Evolutionary conservation across 2,329 filamentous ascomycete genomes (phyloP), one percentile per base, ranked within the genome.

Genomic region (Fusarium globosum): DNA sequence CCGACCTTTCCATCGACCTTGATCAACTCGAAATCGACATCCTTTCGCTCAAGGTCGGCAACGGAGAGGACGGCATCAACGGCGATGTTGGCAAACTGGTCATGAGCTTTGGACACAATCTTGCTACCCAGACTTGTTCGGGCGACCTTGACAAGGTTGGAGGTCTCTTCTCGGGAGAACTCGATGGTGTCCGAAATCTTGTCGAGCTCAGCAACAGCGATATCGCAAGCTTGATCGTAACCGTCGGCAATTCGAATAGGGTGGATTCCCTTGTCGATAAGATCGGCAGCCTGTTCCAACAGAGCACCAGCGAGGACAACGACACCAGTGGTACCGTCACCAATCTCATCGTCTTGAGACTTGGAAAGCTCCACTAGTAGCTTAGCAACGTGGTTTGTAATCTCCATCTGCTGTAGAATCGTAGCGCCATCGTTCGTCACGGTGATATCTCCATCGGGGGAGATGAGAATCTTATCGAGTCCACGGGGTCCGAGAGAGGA

Each of bases 261-360:
- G 85, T 99, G 96, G 79, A 99, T 99, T 81, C 96, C 97, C 90
- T 99, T 99, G 89, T 99, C 97, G 83, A 99, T 98, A 78, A 99
- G 90, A 82, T 98, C 96, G 72, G 96, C 94, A 23, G 96, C 96
- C 86, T 98, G 96, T 85, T 99, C 97, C 70, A 99, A 88, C 74
- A 99, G 90, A 71, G 96, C 95, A 74, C 96, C 96, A 20, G 96
- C 96, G 76, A 99, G 87, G 55, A 99, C 97, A 58, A 99, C 96
- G 20, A 99, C 96, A 83, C 96, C 96, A 2, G 96, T 99, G 72
- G 96, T 99, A 74, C 96, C 96, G 82, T 99, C 96, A 81, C 96
- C 96, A 80, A 99, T 99, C 86, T 99, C 96, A 78, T 98, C 96
- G 80, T 99, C 96, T 83, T 99, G 96, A 43, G 96, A 98, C 87